phyloP scores from a whole-genome alignment of 2,329 filamentous ascomycete species.

The Cladosporium austrohemisphaericum region DNA sequence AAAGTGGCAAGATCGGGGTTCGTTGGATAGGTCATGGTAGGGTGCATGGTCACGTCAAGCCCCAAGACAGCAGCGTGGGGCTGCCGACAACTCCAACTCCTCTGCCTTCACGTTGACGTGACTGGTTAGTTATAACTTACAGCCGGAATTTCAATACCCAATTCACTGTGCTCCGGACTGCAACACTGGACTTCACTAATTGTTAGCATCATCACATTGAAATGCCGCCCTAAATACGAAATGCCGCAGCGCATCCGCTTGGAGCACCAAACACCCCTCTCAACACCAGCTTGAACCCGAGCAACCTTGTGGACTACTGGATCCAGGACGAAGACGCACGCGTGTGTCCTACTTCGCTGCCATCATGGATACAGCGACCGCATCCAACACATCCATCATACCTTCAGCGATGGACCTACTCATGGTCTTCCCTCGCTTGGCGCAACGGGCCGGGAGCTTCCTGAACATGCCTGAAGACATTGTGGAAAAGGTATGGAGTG shows the following conservation, averaged over 20 bases:
- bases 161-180: background rate
- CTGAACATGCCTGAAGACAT: conserved; percentile 55
- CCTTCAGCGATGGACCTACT: conserved; percentile 67
- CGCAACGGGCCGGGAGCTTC: conserved; percentile 58
- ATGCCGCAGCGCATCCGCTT: background rate
- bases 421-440: conserved; percentile 65
- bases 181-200: background rate
- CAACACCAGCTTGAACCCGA: background rate
- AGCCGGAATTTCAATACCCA: background rate
- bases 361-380: conserved; percentile 4
- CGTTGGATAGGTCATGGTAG: too few relatives aligned
- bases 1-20: too few relatives aligned
- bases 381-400: conserved; percentile 30
- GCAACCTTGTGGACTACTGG: background rate
- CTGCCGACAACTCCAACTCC: too few relatives aligned
- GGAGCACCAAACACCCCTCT: conserved; percentile 6
- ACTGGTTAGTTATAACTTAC: too few relatives aligned
- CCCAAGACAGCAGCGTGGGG: too few relatives aligned
- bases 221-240: conserved; percentile 10
- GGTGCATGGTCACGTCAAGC: too few relatives aligned
- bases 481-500: conserved; percentile 48
- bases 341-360: background rate
- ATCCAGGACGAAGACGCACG: background rate
- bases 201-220: too few relatives aligned
- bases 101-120: too few relatives aligned